Conservation (phyloP, 2,329 filamentous ascomycete species). For the Mollisiaceae sp. region DNA sequence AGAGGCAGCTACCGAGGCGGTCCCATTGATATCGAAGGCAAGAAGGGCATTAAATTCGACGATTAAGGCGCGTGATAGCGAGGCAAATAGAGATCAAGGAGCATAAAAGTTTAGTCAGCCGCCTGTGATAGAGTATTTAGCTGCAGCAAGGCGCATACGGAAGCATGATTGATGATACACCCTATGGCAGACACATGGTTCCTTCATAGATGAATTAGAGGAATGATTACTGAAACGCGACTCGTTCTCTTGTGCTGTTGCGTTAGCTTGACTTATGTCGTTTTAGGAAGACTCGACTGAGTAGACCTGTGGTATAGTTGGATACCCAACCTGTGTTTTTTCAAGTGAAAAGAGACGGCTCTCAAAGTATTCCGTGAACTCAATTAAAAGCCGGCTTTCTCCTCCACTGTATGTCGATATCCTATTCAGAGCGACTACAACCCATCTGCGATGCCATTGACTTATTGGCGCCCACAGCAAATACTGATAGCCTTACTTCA, state of each 20-base stretch:
- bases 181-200: not conserved
- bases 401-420: too few relatives aligned
- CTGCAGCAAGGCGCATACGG: slow-evolving; percentile 1
- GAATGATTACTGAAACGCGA: not conserved
- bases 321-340: too few relatives aligned
- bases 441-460: too few relatives aligned
- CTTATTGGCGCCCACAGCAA: too few relatives aligned
- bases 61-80: slow-evolving; percentile 56
- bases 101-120: not conserved
- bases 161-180: slow-evolving; percentile 9
- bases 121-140: not conserved
- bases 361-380: too few relatives aligned
- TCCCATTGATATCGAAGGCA: slow-evolving; percentile 78
- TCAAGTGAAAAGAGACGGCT: too few relatives aligned
- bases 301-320: too few relatives aligned
- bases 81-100: not conserved
- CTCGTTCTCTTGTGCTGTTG: not conserved
- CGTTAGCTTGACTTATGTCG: not conserved
- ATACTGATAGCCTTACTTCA: too few relatives aligned
- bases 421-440: too few relatives aligned
- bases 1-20: slow-evolving; percentile 89
- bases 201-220: slow-evolving; percentile 3
- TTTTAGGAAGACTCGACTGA: too few relatives aligned
- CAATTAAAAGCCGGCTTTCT: too few relatives aligned
- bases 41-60: slow-evolving; percentile 93